Percentiles rank a stretch among this genome's conserved stretches.
These are phyloP conservation scores for Cymbopogon flexuosus DNA, from an alignment of 202 grass and related monocot species.

Conservation along the genomic window DNA sequence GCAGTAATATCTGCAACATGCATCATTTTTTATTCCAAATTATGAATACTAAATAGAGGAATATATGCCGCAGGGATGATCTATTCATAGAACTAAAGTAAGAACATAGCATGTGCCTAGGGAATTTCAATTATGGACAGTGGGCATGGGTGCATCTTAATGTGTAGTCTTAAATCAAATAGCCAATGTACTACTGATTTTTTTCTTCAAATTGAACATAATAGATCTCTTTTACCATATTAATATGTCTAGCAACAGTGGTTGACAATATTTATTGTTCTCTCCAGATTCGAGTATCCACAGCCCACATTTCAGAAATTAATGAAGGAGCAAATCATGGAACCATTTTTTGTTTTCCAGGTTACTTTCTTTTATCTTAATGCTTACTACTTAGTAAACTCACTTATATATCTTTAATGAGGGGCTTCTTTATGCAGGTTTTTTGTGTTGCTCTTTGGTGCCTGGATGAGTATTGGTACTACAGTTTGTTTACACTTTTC, in stretches of 20 bases:
- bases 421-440: conserved; percentile 55
- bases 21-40: conserved; percentile 3
- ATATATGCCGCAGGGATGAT: neutral
- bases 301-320: conserved; percentile 98
- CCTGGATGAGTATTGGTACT: conserved; percentile 97
- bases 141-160: neutral
- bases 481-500: conserved; percentile 97
- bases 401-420: conserved; percentile 5
- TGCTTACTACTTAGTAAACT: neutral
- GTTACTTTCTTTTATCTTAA: conserved; percentile 40
- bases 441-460: conserved; percentile 97
- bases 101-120: neutral
- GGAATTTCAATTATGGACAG: conserved; percentile 12
- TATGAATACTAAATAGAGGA: conserved; percentile 5
- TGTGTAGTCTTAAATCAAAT: neutral
- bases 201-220: neutral
- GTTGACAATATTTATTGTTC: conserved; percentile 24
- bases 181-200: neutral
- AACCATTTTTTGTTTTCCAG: conserved; percentile 99
- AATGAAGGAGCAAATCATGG: conserved; percentile 94
- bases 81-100: neutral
- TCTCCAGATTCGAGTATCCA: conserved; percentile 89
- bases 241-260: conserved; percentile 16
- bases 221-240: neutral
- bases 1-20: conserved; percentile 15